These are phyloP conservation scores for Porcisia deanei DNA, from an alignment of 208 protist species.

Conservation along the genomic window DNA sequence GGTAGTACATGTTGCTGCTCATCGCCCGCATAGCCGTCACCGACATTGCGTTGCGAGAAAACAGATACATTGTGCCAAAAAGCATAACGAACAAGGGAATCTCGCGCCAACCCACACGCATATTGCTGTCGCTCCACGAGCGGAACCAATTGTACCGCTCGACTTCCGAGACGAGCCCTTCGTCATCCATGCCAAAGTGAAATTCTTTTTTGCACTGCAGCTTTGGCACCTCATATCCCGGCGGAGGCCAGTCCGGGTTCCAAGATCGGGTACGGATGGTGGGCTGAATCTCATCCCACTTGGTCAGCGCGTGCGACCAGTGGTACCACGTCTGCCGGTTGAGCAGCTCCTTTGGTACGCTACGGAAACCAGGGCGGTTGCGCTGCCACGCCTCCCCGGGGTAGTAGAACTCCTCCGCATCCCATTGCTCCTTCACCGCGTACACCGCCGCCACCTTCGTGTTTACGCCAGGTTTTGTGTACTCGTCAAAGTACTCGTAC, in stretches of 20 bases:
- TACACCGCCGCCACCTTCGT: slow-evolving; percentile 72
- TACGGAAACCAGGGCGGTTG: slow-evolving; percentile 86
- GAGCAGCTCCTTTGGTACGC: slow-evolving; percentile 85
- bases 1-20: slow-evolving; percentile 87
- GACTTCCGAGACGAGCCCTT: slow-evolving; percentile 78
- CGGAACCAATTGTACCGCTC: slow-evolving; percentile 90
- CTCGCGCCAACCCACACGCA: slow-evolving; percentile 81
- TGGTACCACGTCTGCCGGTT: slow-evolving; percentile 91
- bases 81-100: slow-evolving; percentile 72
- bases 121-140: slow-evolving; percentile 83
- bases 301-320: slow-evolving; percentile 84
- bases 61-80: slow-evolving; percentile 55
- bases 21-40: slow-evolving; percentile 67
- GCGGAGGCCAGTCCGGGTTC: slow-evolving; percentile 89
- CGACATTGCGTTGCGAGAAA: slow-evolving; percentile 62
- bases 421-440: slow-evolving; percentile 89
- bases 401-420: slow-evolving; percentile 90
- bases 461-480: slow-evolving; percentile 83
- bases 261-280: slow-evolving; percentile 84
- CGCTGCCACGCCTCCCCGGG: slow-evolving; percentile 84
- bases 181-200: slow-evolving; percentile 81
- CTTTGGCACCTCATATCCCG: slow-evolving; percentile 84
- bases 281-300: slow-evolving; percentile 88
- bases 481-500: slow-evolving; percentile 92
- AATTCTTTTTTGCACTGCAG: slow-evolving; percentile 88